phyloP scores from a whole-genome alignment of 2,329 filamentous ascomycete species.

The Colletotrichum spinosum region DNA sequence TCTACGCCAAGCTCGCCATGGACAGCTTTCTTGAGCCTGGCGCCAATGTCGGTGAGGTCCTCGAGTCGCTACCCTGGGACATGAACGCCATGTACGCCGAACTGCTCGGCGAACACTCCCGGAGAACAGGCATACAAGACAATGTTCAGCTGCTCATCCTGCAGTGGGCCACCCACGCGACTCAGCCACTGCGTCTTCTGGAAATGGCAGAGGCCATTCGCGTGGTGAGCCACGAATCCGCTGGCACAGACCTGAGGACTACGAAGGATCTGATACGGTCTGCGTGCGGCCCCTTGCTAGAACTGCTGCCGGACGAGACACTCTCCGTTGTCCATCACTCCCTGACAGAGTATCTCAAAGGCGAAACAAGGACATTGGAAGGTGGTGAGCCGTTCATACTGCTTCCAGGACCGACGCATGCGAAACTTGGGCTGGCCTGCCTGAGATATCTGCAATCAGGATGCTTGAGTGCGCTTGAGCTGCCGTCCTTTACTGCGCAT shows the following conservation, averaged over 20 bases:
- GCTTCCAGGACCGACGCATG: slow-evolving; percentile 38
- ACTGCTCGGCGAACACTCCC: slow-evolving; percentile 52
- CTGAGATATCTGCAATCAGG: slow-evolving; percentile 40
- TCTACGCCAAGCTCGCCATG: slow-evolving; percentile 57
- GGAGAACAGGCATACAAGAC: slow-evolving; percentile 45
- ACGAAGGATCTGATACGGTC: slow-evolving; percentile 52
- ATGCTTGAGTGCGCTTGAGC: slow-evolving; percentile 19
- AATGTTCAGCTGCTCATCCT: slow-evolving; percentile 53
- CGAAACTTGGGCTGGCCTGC: slow-evolving; percentile 39
- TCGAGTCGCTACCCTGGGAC: slow-evolving; percentile 48
- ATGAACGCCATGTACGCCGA: slow-evolving; percentile 54
- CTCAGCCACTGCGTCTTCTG: slow-evolving; percentile 53
- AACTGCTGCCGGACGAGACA: slow-evolving; percentile 57
- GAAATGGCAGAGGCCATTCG: slow-evolving; percentile 52
- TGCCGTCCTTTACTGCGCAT: neutral
- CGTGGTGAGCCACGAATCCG: slow-evolving; percentile 26
- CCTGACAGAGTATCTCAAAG: slow-evolving; percentile 58
- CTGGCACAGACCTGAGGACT: slow-evolving; percentile 39
- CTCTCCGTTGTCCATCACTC: slow-evolving; percentile 60
- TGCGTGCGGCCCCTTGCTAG: slow-evolving; percentile 56
- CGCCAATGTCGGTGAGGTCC: slow-evolving; percentile 41
- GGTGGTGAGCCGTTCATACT: slow-evolving; percentile 38
- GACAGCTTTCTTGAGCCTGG: slow-evolving; percentile 48
- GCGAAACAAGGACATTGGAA: slow-evolving; percentile 34
- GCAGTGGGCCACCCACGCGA: slow-evolving; percentile 54